These are phyloP conservation scores for Cordyceps tenuipes DNA, from an alignment of 2,329 filamentous ascomycete species.

Conservation along the genomic window DNA sequence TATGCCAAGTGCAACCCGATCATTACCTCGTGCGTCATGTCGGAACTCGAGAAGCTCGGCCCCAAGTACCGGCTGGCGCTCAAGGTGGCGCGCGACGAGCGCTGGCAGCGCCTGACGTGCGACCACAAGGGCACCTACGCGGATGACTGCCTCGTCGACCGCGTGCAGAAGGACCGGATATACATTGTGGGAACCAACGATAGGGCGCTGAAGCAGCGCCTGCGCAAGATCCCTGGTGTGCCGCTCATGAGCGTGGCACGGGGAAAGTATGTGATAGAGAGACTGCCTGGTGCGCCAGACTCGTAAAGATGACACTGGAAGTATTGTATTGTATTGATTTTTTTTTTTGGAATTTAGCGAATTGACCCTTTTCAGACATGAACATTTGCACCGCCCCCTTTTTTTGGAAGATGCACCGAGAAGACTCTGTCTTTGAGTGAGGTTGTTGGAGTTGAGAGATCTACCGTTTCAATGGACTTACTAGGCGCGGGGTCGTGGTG, in stretches of 20 bases:
- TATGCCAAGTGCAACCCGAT: conserved; percentile 87
- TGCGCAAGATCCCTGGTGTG: conserved; percentile 63
- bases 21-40: conserved; percentile 71
- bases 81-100: conserved; percentile 77
- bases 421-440: too few species aligned
- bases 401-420: not conserved
- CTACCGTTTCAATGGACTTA: not conserved
- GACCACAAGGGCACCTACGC: conserved; percentile 79
- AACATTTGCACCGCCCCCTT: not conserved
- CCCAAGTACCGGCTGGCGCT: conserved; percentile 81
- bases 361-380: not conserved
- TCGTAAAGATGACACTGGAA: conserved; percentile 16
- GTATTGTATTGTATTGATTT: not conserved
- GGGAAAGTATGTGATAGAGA: conserved; percentile 91
- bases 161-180: conserved; percentile 65
- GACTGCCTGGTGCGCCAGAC: conserved; percentile 75
- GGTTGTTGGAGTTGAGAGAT: not conserved
- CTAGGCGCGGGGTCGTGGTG: not conserved
- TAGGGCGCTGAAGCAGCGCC: conserved; percentile 70
- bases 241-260: conserved; percentile 74
- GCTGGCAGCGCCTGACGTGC: conserved; percentile 79
- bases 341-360: conserved; percentile 10
- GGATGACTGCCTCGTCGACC: conserved; percentile 75
- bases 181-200: conserved; percentile 74
- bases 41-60: conserved; percentile 82